Conservation (phyloP, 225 moss, liverwort and hornwort species). For the Neckera pumila region DNA sequence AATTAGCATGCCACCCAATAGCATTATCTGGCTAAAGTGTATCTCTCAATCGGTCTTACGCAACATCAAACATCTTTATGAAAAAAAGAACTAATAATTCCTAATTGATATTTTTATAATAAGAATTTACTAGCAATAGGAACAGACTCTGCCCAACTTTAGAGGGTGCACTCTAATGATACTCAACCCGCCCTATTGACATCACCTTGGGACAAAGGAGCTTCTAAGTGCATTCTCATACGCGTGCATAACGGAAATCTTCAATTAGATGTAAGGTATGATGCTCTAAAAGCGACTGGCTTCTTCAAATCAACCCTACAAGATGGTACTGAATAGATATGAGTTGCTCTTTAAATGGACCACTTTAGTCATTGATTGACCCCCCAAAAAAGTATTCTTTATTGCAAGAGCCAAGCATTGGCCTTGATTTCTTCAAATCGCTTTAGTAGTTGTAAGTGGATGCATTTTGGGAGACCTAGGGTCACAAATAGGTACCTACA, state of each 20-base stretch:
- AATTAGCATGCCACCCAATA: background rate
- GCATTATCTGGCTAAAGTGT: background rate
- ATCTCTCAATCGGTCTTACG: background rate
- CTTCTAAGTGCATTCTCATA: background rate
- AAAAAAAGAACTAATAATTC: too few species aligned
- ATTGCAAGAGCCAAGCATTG: too few species aligned
- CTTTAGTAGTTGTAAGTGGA: too few species aligned
- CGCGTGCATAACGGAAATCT: background rate
- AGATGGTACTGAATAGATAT: too few species aligned
- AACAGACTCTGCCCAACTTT: background rate
- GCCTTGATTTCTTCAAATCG: too few species aligned
- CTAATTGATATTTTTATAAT: background rate
- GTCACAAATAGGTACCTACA: too few species aligned
- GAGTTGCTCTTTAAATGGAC: too few species aligned
- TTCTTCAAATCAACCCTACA: too few species aligned
- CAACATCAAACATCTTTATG: background rate
- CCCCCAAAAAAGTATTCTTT: too few species aligned
- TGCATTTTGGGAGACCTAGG: too few species aligned
- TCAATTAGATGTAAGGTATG: background rate
- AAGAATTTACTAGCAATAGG: background rate
- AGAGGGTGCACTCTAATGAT: background rate
- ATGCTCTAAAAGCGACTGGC: too few species aligned
- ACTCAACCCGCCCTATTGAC: background rate
- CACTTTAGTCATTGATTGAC: too few species aligned
- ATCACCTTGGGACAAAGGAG: background rate